Conservation (phyloP, 257 asterid genomes). For the Eucommia ulmoides region DNA sequence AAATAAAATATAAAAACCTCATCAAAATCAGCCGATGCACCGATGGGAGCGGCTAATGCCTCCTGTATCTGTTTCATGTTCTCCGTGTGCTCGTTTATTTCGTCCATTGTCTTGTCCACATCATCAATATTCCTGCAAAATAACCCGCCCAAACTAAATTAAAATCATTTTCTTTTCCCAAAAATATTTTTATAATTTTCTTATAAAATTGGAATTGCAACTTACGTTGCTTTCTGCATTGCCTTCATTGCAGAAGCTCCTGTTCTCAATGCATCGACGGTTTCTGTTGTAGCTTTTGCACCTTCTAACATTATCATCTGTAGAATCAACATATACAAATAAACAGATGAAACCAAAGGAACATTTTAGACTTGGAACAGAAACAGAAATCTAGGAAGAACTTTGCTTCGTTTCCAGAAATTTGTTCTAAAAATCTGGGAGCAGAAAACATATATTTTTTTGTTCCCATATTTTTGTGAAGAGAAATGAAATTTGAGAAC, state of each 20-base stretch:
- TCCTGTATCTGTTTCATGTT: constrained; percentile 82
- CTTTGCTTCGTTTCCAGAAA: too few species aligned
- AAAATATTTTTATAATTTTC: neutral
- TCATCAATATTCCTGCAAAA: constrained; percentile 59
- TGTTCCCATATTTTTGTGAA: too few species aligned
- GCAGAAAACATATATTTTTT: too few species aligned
- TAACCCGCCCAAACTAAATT: neutral
- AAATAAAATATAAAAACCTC: constrained; percentile 27
- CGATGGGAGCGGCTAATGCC: constrained; percentile 60
- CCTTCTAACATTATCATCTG: constrained; percentile 73
- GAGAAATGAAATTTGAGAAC: too few species aligned
- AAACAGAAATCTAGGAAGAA: neutral
- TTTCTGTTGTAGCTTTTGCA: constrained; percentile 67
- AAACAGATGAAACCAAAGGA: neutral
- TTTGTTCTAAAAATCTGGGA: too few species aligned
- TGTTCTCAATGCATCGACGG: constrained; percentile 59
- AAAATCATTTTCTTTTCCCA: neutral
- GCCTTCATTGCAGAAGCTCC: constrained; percentile 72
- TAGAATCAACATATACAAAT: neutral
- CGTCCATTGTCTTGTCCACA: constrained; percentile 95
- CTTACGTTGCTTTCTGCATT: constrained; percentile 65
- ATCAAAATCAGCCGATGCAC: constrained; percentile 59
- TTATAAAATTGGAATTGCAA: constrained; percentile 2
- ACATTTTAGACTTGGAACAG: neutral
- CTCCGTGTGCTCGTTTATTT: constrained; percentile 81